Conservation (phyloP, 768 basidiomycete species). For the Suillus discolor region DNA sequence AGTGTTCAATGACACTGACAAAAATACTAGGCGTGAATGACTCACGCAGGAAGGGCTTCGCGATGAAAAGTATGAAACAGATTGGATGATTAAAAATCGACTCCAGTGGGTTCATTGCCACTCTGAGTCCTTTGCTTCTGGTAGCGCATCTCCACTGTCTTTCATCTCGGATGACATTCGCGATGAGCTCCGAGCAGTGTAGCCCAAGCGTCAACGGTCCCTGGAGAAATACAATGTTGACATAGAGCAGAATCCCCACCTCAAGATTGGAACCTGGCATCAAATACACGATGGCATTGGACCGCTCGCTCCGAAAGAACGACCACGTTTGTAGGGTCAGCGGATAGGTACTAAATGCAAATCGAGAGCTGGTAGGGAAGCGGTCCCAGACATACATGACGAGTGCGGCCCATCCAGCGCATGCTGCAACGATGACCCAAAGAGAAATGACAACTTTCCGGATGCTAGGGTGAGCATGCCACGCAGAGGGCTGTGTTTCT, state of each 20-base stretch:
- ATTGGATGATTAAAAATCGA: conserved; percentile 23
- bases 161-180: conserved; percentile 33
- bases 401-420: conserved; percentile 24
- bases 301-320: too few relatives aligned
- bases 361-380: too few relatives aligned
- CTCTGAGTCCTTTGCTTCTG: conserved; percentile 14
- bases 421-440: conserved; percentile 19
- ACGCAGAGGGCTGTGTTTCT: too few relatives aligned
- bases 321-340: too few relatives aligned
- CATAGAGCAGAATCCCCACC: conserved; percentile 29
- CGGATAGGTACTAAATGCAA: too few relatives aligned
- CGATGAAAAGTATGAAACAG: conserved; percentile 17
- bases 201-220: conserved; percentile 31
- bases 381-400: conserved; percentile 10
- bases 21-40: background rate
- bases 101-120: conserved; percentile 23
- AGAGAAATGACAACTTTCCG: too few relatives aligned
- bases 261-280: conserved; percentile 17
- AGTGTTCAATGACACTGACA: background rate
- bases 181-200: conserved; percentile 32
- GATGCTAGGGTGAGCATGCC: too few relatives aligned
- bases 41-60: conserved; percentile 32
- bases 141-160: conserved; percentile 27
- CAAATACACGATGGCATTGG: background rate
- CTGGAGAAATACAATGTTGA: conserved; percentile 28